These are phyloP conservation scores for Aspergillus egyptiacus DNA, from an alignment of 495 filamentous ascomycete genomes.

Conservation along the genomic window DNA sequence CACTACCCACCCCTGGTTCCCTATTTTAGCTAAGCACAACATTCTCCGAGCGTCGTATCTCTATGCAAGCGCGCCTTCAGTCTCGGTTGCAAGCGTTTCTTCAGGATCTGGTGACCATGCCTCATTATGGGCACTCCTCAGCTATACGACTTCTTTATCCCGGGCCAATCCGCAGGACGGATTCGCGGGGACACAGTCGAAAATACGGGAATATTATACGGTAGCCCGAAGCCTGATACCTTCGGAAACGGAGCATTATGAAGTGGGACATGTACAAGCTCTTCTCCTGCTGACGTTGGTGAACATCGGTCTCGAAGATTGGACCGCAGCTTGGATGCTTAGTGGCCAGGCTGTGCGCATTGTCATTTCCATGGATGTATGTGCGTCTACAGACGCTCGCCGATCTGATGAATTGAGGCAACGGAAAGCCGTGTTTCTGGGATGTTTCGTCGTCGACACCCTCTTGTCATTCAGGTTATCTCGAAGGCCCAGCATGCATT, in stretches of 20 bases:
- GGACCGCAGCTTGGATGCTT: slow-evolving; percentile 54
- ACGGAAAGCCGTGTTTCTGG: slow-evolving; percentile 49
- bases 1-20: slow-evolving; percentile 67
- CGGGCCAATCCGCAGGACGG: slow-evolving; percentile 23
- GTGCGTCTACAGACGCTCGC: slow-evolving; percentile 24
- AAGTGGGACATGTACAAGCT: slow-evolving; percentile 58
- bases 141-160: slow-evolving; percentile 47
- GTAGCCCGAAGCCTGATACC: slow-evolving; percentile 57
- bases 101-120: slow-evolving; percentile 54
- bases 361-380: slow-evolving; percentile 45
- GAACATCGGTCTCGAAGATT: slow-evolving; percentile 50
- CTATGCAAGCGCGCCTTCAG: slow-evolving; percentile 40
- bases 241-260: slow-evolving; percentile 48
- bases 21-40: slow-evolving; percentile 64
- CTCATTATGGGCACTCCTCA: slow-evolving; percentile 57
- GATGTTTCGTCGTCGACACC: slow-evolving; percentile 62
- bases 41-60: slow-evolving; percentile 50
- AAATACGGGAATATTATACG: slow-evolving; percentile 46
- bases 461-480: slow-evolving; percentile 52
- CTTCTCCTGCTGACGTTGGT: slow-evolving; percentile 56
- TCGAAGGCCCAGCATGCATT: slow-evolving; percentile 47
- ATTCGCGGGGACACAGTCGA: slow-evolving; percentile 15
- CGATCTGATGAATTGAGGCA: slow-evolving; percentile 38
- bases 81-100: slow-evolving; percentile 34
- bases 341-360: slow-evolving; percentile 57